phyloP scores from a whole-genome alignment of 805 yeast genomes.

The Grigorovia humatica region DNA sequence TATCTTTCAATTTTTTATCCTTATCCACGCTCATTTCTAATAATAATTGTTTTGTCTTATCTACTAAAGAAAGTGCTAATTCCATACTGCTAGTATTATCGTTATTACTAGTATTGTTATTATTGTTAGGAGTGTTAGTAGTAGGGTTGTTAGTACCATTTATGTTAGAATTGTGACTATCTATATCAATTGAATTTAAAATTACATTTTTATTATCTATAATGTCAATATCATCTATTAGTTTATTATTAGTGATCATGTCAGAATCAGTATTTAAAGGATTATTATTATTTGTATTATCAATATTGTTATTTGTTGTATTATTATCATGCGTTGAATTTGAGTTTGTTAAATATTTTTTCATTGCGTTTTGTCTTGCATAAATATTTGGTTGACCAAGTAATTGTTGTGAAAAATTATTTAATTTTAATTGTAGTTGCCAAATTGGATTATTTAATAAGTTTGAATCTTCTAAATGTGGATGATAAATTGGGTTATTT shows the following conservation, averaged over 20 bases:
- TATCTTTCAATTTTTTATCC: conserved; percentile 1
- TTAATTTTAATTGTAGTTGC: conserved; percentile 29
- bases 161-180: neutral
- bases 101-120: neutral
- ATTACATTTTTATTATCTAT: neutral
- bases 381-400: conserved; percentile 28
- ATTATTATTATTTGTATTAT: neutral
- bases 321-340: conserved; percentile 5
- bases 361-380: conserved; percentile 31
- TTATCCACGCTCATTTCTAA: conserved; percentile 24
- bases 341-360: conserved; percentile 24
- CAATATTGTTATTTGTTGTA: neutral
- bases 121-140: neutral
- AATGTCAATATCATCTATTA: neutral
- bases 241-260: neutral
- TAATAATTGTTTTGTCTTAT: conserved; percentile 24
- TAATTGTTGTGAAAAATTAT: conserved; percentile 23
- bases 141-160: neutral
- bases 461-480: conserved; percentile 26
- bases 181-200: neutral
- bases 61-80: conserved; percentile 13
- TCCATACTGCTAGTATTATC: neutral
- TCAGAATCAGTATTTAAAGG: neutral
- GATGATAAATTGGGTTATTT: conserved; percentile 27
- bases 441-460: conserved; percentile 27